phyloP scores from a whole-genome alignment of 2,329 filamentous ascomycete genomes.

The Colletotrichum kahawae region DNA sequence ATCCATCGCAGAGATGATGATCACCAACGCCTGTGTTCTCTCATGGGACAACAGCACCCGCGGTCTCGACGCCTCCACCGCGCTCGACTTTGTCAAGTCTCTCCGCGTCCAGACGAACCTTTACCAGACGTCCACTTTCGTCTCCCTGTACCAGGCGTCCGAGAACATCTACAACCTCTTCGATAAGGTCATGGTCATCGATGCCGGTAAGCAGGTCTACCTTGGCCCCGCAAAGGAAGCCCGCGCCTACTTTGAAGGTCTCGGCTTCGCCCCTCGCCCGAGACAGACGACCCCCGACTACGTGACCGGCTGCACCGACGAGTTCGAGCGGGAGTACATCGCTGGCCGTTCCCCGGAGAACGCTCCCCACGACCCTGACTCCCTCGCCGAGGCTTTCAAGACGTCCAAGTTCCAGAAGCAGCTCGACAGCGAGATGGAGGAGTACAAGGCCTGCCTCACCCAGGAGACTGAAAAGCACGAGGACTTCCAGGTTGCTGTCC shows the following conservation, averaged over 20 bases:
- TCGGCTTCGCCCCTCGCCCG: slow-evolving; percentile 77
- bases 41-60: slow-evolving; percentile 80
- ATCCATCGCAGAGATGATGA: slow-evolving; percentile 83
- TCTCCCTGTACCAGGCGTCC: slow-evolving; percentile 85
- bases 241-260: slow-evolving; percentile 74
- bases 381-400: slow-evolving; percentile 73
- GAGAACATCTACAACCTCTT: slow-evolving; percentile 82
- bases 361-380: slow-evolving; percentile 71
- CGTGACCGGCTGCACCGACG: slow-evolving; percentile 80
- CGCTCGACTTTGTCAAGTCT: slow-evolving; percentile 70
- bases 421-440: slow-evolving; percentile 69
- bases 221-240: slow-evolving; percentile 74
- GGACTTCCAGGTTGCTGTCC: slow-evolving; percentile 78
- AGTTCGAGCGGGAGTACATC: slow-evolving; percentile 81
- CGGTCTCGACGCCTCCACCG: slow-evolving; percentile 71
- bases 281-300: slow-evolving; percentile 84
- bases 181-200: slow-evolving; percentile 85
- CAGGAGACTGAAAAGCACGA: slow-evolving; percentile 72
- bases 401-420: slow-evolving; percentile 63
- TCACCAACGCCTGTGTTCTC: slow-evolving; percentile 73
- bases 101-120: slow-evolving; percentile 83
- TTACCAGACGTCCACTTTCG: slow-evolving; percentile 83
- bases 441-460: slow-evolving; percentile 69
- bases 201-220: slow-evolving; percentile 76
- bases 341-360: slow-evolving; percentile 68